phyloP scores from a whole-genome alignment of 2,329 filamentous ascomycete genomes.

The Arachnomyces sp. region DNA sequence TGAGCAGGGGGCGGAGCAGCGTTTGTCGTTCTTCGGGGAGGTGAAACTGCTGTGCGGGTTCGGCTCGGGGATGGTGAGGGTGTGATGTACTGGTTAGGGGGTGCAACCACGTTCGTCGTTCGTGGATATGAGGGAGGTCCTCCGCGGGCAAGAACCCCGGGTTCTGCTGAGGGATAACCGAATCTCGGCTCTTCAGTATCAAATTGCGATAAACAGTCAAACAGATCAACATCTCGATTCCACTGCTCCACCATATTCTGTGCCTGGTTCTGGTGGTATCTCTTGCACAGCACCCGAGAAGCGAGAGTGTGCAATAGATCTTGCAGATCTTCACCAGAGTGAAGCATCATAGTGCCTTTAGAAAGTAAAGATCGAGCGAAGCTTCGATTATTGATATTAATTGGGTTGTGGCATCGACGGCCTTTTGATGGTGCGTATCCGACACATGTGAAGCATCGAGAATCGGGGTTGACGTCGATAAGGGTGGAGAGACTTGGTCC shows the following conservation, averaged over 20 bases:
- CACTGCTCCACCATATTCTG: neutral
- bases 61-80: too few relatives aligned
- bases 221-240: neutral
- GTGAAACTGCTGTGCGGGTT: too few relatives aligned
- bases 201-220: too few relatives aligned
- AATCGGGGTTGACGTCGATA: neutral
- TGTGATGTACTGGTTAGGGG: too few relatives aligned
- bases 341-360: neutral
- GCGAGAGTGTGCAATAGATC: neutral
- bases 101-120: too few relatives aligned
- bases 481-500: neutral
- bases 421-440: slow-evolving; percentile 1
- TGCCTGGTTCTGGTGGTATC: slow-evolving; percentile 2
- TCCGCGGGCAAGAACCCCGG: too few relatives aligned
- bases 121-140: too few relatives aligned
- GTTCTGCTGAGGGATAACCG: too few relatives aligned
- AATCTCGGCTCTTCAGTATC: too few relatives aligned
- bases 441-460: neutral
- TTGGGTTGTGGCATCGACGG: slow-evolving; percentile 1
- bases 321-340: neutral
- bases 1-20: too few relatives aligned
- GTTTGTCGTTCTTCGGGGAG: too few relatives aligned
- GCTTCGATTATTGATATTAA: neutral
- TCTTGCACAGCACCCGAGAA: neutral
- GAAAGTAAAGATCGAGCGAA: neutral